These are phyloP conservation scores for Fusarium albosuccineum DNA, from an alignment of 2,329 filamentous ascomycete genomes.

Conservation along the genomic window DNA sequence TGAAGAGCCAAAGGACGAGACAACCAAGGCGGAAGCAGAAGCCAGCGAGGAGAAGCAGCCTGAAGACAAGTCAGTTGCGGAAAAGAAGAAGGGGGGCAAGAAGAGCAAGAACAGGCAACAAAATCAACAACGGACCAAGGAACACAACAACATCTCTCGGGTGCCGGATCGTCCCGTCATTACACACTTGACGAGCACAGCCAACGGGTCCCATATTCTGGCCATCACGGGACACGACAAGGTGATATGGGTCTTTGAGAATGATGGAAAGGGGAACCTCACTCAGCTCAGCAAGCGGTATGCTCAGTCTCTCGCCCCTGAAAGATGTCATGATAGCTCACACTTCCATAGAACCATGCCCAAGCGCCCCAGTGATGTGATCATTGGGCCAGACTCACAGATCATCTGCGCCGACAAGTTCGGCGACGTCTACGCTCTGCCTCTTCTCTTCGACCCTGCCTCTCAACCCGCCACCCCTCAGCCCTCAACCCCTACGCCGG, in stretches of 20 bases:
- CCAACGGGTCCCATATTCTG: slow-evolving; percentile 76
- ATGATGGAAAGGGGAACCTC: slow-evolving; percentile 72
- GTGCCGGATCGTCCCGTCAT: slow-evolving; percentile 73
- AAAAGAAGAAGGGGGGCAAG: slow-evolving; percentile 46
- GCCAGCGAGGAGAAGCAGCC: slow-evolving; percentile 14
- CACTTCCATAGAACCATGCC: slow-evolving; percentile 76
- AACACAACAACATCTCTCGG: slow-evolving; percentile 44
- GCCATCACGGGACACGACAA: slow-evolving; percentile 94
- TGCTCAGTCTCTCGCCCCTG: neutral
- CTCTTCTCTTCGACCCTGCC: slow-evolving; percentile 62
- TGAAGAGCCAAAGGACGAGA: slow-evolving; percentile 41
- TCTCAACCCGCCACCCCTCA: slow-evolving; percentile 23
- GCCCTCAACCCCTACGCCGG: slow-evolving; percentile 28
- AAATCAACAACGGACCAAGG: slow-evolving; percentile 34
- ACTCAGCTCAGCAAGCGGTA: slow-evolving; percentile 79
- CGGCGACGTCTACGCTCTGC: slow-evolving; percentile 92
- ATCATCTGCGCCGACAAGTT: slow-evolving; percentile 95
- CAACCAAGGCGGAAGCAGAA: slow-evolving; percentile 41
- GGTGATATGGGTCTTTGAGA: slow-evolving; percentile 83
- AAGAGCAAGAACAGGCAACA: slow-evolving; percentile 49
- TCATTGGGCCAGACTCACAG: slow-evolving; percentile 76
- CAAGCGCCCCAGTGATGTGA: slow-evolving; percentile 85
- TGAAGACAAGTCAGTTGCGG: slow-evolving; percentile 26
- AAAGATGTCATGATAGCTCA: slow-evolving; percentile 42
- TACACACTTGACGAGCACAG: slow-evolving; percentile 74